Conservation (phyloP, 2,329 filamentous ascomycete genomes). For the Colletotrichum zoysiae region DNA sequence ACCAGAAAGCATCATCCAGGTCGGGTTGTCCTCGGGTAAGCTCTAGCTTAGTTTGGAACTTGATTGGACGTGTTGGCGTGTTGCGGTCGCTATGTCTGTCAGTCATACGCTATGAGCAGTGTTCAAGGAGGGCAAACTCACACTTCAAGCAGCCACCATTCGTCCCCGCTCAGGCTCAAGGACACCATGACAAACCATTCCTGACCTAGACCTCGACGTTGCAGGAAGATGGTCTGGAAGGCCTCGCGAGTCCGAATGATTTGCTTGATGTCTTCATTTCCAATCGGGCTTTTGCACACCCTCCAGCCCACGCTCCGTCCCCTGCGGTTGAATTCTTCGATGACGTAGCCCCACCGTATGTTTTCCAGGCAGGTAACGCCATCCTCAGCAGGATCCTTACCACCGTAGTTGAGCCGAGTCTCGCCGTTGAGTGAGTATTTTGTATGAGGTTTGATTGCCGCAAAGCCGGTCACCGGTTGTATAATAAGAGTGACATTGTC, state of each 20-base stretch:
- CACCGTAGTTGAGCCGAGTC: conserved; percentile 70
- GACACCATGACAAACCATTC: conserved; percentile 80
- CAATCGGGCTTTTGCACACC: conserved; percentile 61
- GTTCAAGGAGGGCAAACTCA: conserved; percentile 53
- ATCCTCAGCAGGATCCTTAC: conserved; percentile 68
- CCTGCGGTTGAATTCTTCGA: conserved; percentile 71
- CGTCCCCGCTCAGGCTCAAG: conserved; percentile 78
- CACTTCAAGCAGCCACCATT: conserved; percentile 82
- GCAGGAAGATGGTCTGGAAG: conserved; percentile 76
- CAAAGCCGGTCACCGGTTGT: conserved; percentile 83
- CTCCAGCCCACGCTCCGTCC: conserved; percentile 76
- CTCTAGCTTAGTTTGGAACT: conserved; percentile 50
- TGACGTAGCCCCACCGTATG: conserved; percentile 71
- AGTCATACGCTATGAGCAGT: conserved; percentile 14
- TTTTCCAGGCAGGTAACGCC: conserved; percentile 69
- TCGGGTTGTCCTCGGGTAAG: conserved; percentile 59
- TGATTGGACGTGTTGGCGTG: conserved; percentile 45
- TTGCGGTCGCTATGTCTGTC: conserved; percentile 46
- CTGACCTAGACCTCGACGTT: conserved; percentile 76
- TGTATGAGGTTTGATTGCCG: conserved; percentile 76
- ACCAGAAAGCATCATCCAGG: conserved; percentile 64
- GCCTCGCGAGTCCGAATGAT: conserved; percentile 73
- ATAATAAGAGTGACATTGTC: conserved; percentile 73
- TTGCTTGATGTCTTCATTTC: conserved; percentile 68
- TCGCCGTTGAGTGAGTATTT: conserved; percentile 70